Evolutionary conservation across 2,329 filamentous ascomycete species (phyloP).

Genomic region (Penicillium sp.): DNA sequence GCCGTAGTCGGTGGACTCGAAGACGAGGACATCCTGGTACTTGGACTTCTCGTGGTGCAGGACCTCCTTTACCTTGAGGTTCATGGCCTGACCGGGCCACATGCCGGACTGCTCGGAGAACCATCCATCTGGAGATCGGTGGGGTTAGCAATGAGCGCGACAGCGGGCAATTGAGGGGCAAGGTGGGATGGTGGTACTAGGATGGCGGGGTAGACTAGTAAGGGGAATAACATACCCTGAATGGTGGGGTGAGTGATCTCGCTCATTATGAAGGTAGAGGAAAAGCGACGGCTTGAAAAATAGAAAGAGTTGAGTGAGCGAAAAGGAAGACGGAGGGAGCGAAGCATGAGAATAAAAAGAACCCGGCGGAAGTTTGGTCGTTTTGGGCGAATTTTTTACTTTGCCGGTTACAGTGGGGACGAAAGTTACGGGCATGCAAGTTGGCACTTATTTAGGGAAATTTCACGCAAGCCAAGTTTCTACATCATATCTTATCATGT

Average conservation of each 20-base stretch:
- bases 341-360: conserved; percentile 25
- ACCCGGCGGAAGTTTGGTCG: conserved; percentile 26
- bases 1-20: conserved; percentile 96
- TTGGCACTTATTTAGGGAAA: background rate
- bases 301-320: conserved; percentile 12
- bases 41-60: conserved; percentile 98
- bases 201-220: conserved; percentile 13
- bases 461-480: background rate
- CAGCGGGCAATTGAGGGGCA: conserved; percentile 3
- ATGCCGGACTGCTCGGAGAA: conserved; percentile 98
- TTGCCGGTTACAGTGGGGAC: conserved; percentile 19
- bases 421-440: conserved; percentile 1
- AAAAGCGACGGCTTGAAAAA: conserved; percentile 7
- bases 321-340: conserved; percentile 19
- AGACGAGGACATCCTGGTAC: conserved; percentile 99
- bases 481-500: background rate
- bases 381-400: conserved; percentile 23
- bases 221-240: conserved; percentile 58
- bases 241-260: conserved; percentile 75
- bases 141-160: conserved; percentile 5
- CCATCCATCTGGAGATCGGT: conserved; percentile 80
- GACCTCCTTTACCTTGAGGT: conserved; percentile 94
- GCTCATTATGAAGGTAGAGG: conserved; percentile 56
- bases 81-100: conserved; percentile 99
- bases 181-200: conserved; percentile 10